Base-by-base conservation (phyloP, 2,329 filamentous ascomycete genomes). In the Cryphonectria carpinicola region DNA sequence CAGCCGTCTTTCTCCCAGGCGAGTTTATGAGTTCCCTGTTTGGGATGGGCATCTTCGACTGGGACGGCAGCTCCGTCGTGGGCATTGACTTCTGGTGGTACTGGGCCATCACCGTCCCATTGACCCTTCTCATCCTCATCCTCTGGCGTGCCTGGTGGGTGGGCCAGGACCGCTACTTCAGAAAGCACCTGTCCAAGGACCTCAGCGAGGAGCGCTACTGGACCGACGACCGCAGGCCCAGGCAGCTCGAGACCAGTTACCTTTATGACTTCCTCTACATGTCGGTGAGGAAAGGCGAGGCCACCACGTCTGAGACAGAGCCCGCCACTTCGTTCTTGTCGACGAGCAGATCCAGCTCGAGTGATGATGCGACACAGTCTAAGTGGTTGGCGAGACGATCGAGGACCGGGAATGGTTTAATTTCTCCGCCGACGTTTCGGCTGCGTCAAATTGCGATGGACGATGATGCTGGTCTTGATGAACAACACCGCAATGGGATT, bases 151-250 rank as follows among this genome's bases (percentile, higher is more conserved):
- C 80, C 0, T 84, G 83, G 83, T 84, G 83, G 83, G 83, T 84
- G 1, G 80, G 78, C 13, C 83, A 84, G 74, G 83, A 85, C 74
- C 79, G 83, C 1, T 84, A 81, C 76, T 84, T 84, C 75, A 78
- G 83, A 0, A 78, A 81, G 4, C 83, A 84, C 71, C 77, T 84
- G 11, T 83, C 81, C 71, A 79, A 79, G 70, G 83, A 85, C 69
- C 80, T 85, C n/a, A 84, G 82, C 72, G 82, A 84, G 76, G 82
- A 84, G 78, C 78, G 82, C 13, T 84, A 82, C 79, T 84, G 83
- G 83, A 85, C 83, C 1, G 78, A 80, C 11, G 82, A 84, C 66
- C 81, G 82, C 13, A 80, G 78, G 70, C 82, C 82, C 60, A 78
- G 83, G 13, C 76, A 79, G 41, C 77, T 85, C 11, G 81, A 84